These are phyloP conservation scores for Suillus hirtellus DNA, from an alignment of 768 basidiomycete genomes.

Conservation along the genomic window DNA sequence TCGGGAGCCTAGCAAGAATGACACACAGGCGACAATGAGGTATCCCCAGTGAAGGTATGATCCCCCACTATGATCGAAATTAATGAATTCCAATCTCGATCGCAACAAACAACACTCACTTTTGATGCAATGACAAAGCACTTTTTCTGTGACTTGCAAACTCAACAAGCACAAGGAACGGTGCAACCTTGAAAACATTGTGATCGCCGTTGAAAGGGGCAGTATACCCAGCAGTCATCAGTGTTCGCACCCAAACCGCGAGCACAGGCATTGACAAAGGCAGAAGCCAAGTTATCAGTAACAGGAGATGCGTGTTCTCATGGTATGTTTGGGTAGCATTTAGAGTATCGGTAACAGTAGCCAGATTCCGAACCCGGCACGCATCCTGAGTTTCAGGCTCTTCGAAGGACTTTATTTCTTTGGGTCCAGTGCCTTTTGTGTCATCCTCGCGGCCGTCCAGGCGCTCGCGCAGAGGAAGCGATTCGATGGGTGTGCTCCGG, in stretches of 20 bases:
- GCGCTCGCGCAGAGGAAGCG: slow-evolving; percentile 23
- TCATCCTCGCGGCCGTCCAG: neutral
- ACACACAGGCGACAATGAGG: slow-evolving; percentile 45
- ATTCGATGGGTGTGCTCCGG: slow-evolving; percentile 23
- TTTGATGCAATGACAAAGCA: slow-evolving; percentile 37
- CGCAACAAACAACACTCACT: slow-evolving; percentile 31
- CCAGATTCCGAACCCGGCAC: neutral
- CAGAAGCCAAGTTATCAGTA: slow-evolving; percentile 80
- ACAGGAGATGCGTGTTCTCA: slow-evolving; percentile 60
- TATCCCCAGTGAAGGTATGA: slow-evolving; percentile 53
- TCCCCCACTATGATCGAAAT: slow-evolving; percentile 26
- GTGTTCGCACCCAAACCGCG: slow-evolving; percentile 87
- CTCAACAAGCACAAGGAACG: slow-evolving; percentile 65
- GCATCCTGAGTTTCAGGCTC: slow-evolving; percentile 7
- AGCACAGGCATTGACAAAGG: slow-evolving; percentile 78
- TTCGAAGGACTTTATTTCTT: slow-evolving; percentile 17
- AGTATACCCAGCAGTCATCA: slow-evolving; percentile 74
- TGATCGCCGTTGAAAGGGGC: slow-evolving; percentile 86
- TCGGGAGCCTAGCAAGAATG: slow-evolving; percentile 70
- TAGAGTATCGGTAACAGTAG: neutral
- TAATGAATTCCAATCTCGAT: neutral
- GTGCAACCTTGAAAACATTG: slow-evolving; percentile 61
- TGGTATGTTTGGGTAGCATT: slow-evolving; percentile 35
- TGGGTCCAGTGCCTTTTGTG: neutral
- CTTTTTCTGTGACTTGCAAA: slow-evolving; percentile 52